Base-by-base conservation (phyloP, 2,329 filamentous ascomycete species). In the Gremmenia infestans region DNA sequence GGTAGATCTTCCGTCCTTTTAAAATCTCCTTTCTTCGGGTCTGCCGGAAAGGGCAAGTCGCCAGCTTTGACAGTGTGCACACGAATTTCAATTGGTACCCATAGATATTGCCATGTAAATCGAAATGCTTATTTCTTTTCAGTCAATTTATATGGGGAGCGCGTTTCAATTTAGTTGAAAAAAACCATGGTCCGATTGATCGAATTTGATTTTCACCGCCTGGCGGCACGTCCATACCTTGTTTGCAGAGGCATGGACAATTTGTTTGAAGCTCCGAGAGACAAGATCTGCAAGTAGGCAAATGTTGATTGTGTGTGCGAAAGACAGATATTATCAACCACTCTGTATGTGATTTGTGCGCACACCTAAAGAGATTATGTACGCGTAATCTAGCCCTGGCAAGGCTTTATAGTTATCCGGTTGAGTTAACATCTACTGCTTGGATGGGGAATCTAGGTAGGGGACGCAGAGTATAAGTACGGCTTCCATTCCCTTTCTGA, bases 111-210 rank as follows among this genome's bases (percentile, higher is more conserved):
- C 45, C 36, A 43, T n/a, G 43, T 40, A 22, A 40, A 23, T 49
- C 43, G 54, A 48, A 49, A 56, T 28, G 39, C 54, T 56, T 52
- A 36, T 52, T 56, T 52, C 40, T 51, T 50, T 50, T 9, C 15
- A 12, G 12, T 11, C 25, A 50, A 8, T 54, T 14, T 47, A 47
- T 40, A 55, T 43, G 19, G 37, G 19, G 43, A 23, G 32, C 32
- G 28, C 3, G 28, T n/a, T 35, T 36, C 17, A 51, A 47, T 52
- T 43, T 52, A 28, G 53, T 35, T 55, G 52, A 55, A 55, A 6
- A 2, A 36, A 3, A 17, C 48, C 48, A 50, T n/a, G 28, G 7
- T 50, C 22, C 19, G 35, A 15, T 37, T 9, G 28, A 39, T 23
- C 32, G 35, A 11, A 22, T 40, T 39, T 11, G 12, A 50, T 50